These are phyloP conservation scores for Eurotiales sp. DNA, from an alignment of 2,329 filamentous ascomycete genomes.

Conservation along the genomic window DNA sequence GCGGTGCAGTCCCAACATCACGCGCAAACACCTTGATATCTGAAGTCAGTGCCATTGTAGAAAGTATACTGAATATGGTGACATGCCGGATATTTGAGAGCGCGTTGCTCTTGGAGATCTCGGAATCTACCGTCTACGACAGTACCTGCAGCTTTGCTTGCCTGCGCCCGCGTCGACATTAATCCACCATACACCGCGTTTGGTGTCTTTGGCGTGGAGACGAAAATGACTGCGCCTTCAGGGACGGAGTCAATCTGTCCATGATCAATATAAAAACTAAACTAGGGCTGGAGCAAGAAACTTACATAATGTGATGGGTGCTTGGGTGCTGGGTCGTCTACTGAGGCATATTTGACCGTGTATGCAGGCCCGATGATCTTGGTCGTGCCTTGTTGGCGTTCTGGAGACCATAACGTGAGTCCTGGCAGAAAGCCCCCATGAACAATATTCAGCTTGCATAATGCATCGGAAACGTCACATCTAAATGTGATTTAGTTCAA, in stretches of 20 bases:
- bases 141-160: conserved; percentile 33
- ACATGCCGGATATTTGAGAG: conserved; percentile 17
- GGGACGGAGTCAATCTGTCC: conserved; percentile 27
- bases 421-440: conserved; percentile 34
- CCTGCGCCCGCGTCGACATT: conserved; percentile 35
- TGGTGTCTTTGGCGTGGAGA: conserved; percentile 32
- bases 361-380: conserved; percentile 30
- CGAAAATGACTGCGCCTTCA: conserved; percentile 32
- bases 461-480: conserved; percentile 28
- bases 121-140: conserved; percentile 39
- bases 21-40: conserved; percentile 29
- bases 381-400: conserved; percentile 16
- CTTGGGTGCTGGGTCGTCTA: conserved; percentile 29
- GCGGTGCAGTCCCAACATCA: conserved; percentile 29
- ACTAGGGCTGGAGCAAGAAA: background rate
- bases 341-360: conserved; percentile 32
- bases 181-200: conserved; percentile 39
- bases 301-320: conserved; percentile 30
- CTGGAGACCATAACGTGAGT: conserved; percentile 29
- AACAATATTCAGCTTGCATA: conserved; percentile 30
- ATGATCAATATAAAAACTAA: background rate
- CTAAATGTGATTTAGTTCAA: background rate
- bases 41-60: background rate
- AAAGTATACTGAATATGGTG: background rate
- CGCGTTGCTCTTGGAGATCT: conserved; percentile 32